Conservation (phyloP, 202 grass and related monocot species). For the Panicum hallii region DNA sequence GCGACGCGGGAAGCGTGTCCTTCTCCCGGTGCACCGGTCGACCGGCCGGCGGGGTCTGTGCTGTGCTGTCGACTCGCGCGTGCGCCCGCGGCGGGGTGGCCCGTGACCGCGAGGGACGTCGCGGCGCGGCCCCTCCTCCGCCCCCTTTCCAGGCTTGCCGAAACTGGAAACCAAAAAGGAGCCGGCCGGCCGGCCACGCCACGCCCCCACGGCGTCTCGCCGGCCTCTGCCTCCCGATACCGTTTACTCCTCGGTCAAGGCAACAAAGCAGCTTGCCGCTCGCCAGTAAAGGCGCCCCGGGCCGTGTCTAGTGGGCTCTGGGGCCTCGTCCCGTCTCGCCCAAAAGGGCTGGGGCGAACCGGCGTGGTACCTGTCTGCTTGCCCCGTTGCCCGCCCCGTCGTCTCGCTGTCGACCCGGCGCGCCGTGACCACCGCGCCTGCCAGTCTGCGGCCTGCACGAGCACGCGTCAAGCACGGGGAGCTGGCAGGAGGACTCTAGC, state of each 20-base stretch:
- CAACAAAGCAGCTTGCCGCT: too few relatives aligned
- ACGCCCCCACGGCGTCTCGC: background rate
- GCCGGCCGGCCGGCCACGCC: background rate
- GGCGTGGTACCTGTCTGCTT: too few relatives aligned
- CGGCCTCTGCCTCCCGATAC: too few relatives aligned
- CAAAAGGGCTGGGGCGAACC: too few relatives aligned
- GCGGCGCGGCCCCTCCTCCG: background rate
- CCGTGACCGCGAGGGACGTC: background rate
- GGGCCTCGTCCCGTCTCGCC: too few relatives aligned
- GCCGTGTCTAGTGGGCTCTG: too few relatives aligned
- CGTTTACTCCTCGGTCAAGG: too few relatives aligned
- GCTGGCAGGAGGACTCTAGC: background rate
- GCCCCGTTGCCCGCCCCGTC: too few relatives aligned
- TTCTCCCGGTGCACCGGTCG: background rate
- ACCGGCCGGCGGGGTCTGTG: slow-evolving; percentile 20
- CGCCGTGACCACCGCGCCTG: background rate
- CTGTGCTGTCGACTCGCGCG: slow-evolving; percentile 23
- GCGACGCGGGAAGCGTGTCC: background rate
- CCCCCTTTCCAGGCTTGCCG: background rate
- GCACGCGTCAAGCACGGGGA: background rate
- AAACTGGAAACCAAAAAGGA: background rate
- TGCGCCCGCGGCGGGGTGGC: background rate
- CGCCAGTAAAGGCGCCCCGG: too few relatives aligned
- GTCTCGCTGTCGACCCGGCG: background rate
- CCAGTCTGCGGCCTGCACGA: background rate